These are phyloP conservation scores for Candida corydali DNA, from an alignment of 805 yeast genomes.

Conservation along the genomic window DNA sequence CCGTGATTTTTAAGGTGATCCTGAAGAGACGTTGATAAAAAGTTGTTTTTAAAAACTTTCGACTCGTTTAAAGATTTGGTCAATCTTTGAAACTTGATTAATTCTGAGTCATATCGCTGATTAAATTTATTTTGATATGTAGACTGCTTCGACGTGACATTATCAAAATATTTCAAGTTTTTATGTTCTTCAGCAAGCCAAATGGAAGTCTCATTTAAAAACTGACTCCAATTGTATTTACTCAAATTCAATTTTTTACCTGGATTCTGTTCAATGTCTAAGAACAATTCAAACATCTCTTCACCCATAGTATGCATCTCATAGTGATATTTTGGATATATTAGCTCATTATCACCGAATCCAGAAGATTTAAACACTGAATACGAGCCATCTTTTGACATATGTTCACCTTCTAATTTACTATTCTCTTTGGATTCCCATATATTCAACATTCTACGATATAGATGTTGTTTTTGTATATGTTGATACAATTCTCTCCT, in stretches of 20 bases:
- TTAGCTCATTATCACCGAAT: constrained; percentile 21
- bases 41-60: constrained; percentile 26
- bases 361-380: constrained; percentile 26
- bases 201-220: not conserved
- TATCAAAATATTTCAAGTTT: not conserved
- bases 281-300: constrained; percentile 31
- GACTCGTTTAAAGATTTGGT: constrained; percentile 8
- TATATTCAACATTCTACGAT: constrained; percentile 18
- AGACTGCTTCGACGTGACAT: constrained; percentile 5
- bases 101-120: constrained; percentile 10
- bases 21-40: constrained; percentile 14
- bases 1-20: not conserved
- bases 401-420: constrained; percentile 9
- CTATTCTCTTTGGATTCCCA: constrained; percentile 20
- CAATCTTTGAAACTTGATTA: constrained; percentile 1
- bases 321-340: constrained; percentile 27
- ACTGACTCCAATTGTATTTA: constrained; percentile 7
- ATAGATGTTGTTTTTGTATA: constrained; percentile 25
- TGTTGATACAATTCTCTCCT: constrained; percentile 28
- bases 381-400: constrained; percentile 24
- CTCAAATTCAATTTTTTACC: constrained; percentile 1
- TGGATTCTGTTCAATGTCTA: constrained; percentile 12
- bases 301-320: constrained; percentile 23
- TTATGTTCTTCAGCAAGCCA: not conserved
- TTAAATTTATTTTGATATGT: constrained; percentile 12